Percentiles rank a stretch among this genome's conserved stretches.
phyloP scores from a whole-genome alignment of 73 alveolate genomes.

The Paraurostyla sp. region DNA sequence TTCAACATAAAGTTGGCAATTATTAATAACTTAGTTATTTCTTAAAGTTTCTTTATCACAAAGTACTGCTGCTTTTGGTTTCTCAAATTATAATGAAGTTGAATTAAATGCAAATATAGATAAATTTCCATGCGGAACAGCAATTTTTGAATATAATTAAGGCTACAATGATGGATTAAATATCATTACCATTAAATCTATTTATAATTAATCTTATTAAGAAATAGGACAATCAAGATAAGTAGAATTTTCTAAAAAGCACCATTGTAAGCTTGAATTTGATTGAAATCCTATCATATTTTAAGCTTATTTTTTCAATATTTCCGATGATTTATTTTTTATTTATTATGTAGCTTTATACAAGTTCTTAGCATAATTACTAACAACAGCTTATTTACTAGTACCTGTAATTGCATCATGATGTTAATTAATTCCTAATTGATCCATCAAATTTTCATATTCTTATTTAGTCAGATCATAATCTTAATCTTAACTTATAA shows the following conservation, averaged over 20 bases:
- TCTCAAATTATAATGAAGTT: too few relatives aligned
- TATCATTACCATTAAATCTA: neutral
- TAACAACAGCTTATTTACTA: slow-evolving; percentile 74
- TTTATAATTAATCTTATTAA: neutral
- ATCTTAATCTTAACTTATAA: neutral
- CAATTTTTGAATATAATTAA: neutral
- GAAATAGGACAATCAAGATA: slow-evolving; percentile 42
- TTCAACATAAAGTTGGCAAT: too few relatives aligned
- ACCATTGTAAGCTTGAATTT: neutral
- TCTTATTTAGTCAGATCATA: neutral
- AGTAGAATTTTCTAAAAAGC: neutral
- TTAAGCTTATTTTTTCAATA: neutral
- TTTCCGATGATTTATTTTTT: neutral
- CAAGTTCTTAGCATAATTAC: slow-evolving; percentile 60
- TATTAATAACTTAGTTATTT: too few relatives aligned
- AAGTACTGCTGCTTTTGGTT: too few relatives aligned
- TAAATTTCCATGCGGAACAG: too few relatives aligned
- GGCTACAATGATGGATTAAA: neutral
- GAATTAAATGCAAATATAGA: too few relatives aligned
- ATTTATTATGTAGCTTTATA: neutral
- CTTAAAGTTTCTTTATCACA: too few relatives aligned
- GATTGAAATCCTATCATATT: too few relatives aligned
- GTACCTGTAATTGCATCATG: slow-evolving; percentile 96
- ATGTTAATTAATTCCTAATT: slow-evolving; percentile 79
- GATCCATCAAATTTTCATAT: neutral